Conservation (phyloP, 805 yeast genomes). For the Metschnikowia similis region DNA sequence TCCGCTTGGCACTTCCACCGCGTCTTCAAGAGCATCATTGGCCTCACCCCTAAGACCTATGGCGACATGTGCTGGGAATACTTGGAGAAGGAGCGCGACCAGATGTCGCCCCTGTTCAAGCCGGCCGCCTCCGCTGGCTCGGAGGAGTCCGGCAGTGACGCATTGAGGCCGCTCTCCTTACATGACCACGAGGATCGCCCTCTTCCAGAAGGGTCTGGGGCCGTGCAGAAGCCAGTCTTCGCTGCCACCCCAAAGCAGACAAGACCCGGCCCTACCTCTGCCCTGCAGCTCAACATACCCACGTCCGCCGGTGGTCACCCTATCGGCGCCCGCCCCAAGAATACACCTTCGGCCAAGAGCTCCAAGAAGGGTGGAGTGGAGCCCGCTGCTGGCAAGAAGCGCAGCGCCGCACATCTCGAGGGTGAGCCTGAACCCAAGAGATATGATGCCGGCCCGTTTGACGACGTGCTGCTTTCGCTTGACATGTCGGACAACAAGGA, state of each 20-base stretch:
- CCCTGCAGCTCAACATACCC: too few relatives aligned
- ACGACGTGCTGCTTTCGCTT: constrained; percentile 6
- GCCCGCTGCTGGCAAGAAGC: neutral
- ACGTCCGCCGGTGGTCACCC: too few relatives aligned
- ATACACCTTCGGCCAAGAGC: too few relatives aligned
- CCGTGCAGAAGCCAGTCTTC: too few relatives aligned
- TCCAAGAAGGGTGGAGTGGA: too few relatives aligned
- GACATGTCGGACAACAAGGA: neutral
- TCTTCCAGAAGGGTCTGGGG: too few relatives aligned
- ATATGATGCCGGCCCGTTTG: neutral
- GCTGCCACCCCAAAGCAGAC: too few relatives aligned
- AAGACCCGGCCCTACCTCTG: too few relatives aligned
- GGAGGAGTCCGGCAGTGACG: neutral
- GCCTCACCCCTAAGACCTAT: constrained; percentile 82
- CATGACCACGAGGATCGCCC: neutral
- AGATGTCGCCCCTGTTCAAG: constrained; percentile 1
- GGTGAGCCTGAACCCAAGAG: constrained; percentile 12
- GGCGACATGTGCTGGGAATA: constrained; percentile 78
- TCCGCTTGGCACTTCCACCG: constrained; percentile 94
- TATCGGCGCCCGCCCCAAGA: too few relatives aligned
- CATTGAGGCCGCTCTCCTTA: neutral
- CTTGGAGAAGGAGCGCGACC: constrained; percentile 30
- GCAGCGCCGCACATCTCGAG: neutral
- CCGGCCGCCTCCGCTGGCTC: constrained; percentile 1
- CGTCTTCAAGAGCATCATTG: constrained; percentile 81